Evolutionary conservation across 306 rosid genomes (phyloP).

Genomic region (Prunus kanzakura): DNA sequence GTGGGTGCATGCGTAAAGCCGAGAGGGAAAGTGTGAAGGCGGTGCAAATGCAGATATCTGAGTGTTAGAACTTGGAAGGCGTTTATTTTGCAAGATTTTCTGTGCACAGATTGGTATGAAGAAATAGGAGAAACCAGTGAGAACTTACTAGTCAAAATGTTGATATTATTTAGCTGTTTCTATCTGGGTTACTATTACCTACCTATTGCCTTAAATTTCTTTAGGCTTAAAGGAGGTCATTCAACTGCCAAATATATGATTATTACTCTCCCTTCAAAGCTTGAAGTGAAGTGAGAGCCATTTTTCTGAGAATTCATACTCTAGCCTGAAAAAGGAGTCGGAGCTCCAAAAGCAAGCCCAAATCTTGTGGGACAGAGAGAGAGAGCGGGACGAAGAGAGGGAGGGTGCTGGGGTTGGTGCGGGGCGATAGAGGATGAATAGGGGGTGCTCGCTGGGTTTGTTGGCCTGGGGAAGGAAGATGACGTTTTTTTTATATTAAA

Average conservation of each 20-base stretch:
- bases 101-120: not conserved
- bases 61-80: not conserved
- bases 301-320: no score
- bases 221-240: no score
- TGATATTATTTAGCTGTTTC: not conserved
- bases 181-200: not conserved
- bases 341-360: conserved; percentile 52
- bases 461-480: no score
- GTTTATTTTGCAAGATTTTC: not conserved
- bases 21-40: not conserved
- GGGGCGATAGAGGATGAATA: no score
- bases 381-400: no score
- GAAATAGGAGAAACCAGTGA: not conserved
- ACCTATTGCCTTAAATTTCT: no score
- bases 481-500: no score
- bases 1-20: not conserved
- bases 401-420: no score
- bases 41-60: not conserved
- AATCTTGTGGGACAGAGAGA: conserved; percentile 23
- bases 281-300: no score
- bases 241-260: no score
- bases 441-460: no score
- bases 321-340: conserved; percentile 36
- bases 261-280: no score
- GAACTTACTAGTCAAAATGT: not conserved